These are phyloP conservation scores for Furcasterigmium furcatum DNA, from an alignment of 2,329 filamentous ascomycete genomes.

Conservation along the genomic window DNA sequence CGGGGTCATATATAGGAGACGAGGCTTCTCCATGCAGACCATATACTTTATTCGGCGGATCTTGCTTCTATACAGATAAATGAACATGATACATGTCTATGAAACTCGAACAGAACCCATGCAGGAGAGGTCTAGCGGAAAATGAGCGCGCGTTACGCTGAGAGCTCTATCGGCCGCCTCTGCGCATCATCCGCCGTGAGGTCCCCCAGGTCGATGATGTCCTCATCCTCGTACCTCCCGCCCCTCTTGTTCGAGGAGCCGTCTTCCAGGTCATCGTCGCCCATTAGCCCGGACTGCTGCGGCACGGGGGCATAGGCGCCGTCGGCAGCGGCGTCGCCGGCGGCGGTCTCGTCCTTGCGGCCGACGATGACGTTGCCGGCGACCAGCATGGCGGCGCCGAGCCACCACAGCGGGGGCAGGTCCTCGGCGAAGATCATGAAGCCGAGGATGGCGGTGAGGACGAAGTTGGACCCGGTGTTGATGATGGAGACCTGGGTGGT, in stretches of 20 bases:
- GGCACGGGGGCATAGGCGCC: slow-evolving; percentile 24
- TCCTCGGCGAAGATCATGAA: slow-evolving; percentile 67
- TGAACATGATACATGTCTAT: too few relatives aligned
- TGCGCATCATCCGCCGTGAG: slow-evolving; percentile 11
- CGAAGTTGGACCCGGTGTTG: slow-evolving; percentile 80
- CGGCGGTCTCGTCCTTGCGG: slow-evolving; percentile 53
- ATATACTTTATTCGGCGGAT: too few relatives aligned
- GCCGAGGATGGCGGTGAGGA: slow-evolving; percentile 72
- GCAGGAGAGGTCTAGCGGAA: too few relatives aligned
- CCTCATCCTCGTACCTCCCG: slow-evolving; percentile 21
- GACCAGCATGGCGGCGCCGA: slow-evolving; percentile 68
- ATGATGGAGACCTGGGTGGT: slow-evolving; percentile 79
- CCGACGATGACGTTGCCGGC: slow-evolving; percentile 78
- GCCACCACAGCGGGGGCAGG: slow-evolving; percentile 73
- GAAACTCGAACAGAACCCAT: too few relatives aligned
- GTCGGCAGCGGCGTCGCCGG: slow-evolving; percentile 12
- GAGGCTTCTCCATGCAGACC: too few relatives aligned
- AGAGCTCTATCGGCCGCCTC: too few relatives aligned
- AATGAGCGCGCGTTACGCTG: too few relatives aligned
- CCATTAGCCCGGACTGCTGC: slow-evolving; percentile 11
- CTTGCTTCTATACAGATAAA: too few relatives aligned
- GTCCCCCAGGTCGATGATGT: slow-evolving; percentile 29
- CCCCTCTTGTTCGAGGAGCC: neutral
- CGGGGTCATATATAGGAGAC: too few relatives aligned
- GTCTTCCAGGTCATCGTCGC: neutral